phyloP scores from a whole-genome alignment of 2,329 filamentous ascomycete species.

The Monilinia fructicola region DNA sequence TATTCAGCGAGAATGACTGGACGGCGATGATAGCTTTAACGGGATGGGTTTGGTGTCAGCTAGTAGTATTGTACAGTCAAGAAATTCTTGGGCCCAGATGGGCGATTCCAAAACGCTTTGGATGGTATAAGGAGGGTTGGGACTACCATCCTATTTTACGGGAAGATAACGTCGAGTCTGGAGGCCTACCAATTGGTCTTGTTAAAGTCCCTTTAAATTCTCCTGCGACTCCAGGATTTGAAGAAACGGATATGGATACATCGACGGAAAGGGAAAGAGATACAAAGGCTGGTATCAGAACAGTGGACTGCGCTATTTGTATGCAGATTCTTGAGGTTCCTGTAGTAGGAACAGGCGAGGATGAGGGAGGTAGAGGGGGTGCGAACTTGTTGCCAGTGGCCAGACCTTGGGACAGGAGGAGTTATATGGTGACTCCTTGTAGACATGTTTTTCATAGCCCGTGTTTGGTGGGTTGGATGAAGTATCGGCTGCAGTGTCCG shows the following conservation, averaged over 20 bases:
- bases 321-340: conserved; percentile 89
- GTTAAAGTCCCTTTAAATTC: conserved; percentile 41
- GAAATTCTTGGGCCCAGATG: conserved; percentile 86
- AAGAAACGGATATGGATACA: conserved; percentile 27
- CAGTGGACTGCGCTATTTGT: conserved; percentile 92
- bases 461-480: conserved; percentile 96
- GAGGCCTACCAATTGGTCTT: conserved; percentile 76
- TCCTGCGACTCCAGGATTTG: conserved; percentile 29
- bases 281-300: conserved; percentile 50
- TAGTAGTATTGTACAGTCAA: conserved; percentile 75
- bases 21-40: conserved; percentile 62
- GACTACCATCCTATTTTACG: conserved; percentile 92
- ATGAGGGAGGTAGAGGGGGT: conserved; percentile 39
- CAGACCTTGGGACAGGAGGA: conserved; percentile 70
- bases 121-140: conserved; percentile 73
- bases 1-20: conserved; percentile 71
- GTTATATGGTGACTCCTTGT: conserved; percentile 97
- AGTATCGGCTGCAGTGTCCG: conserved; percentile 87
- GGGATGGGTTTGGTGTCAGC: conserved; percentile 85
- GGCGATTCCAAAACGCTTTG: conserved; percentile 61
- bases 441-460: conserved; percentile 91
- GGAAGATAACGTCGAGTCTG: conserved; percentile 77
- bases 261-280: conserved; percentile 31
- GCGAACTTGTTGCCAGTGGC: conserved; percentile 51
- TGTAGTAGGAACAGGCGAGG: conserved; percentile 62